A percentile compares a stretch with the other conserved stretches of the same genome.
Evolutionary conservation across 441 rosid species (phyloP).

Genomic region (Mallotus japonicus): DNA sequence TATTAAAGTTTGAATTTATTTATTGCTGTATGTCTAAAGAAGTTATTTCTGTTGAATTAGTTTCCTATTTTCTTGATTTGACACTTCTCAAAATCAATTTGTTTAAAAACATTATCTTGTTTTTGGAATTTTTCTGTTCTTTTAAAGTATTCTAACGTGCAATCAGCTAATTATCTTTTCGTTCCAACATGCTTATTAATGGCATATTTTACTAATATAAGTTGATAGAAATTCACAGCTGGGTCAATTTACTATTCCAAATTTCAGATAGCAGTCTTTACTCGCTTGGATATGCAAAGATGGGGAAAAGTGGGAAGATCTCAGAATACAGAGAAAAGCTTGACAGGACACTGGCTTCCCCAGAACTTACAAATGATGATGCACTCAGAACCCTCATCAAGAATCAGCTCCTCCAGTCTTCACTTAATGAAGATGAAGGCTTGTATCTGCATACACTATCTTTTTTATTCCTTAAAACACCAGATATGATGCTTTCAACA

Average conservation of each 20-base stretch:
- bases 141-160: no score
- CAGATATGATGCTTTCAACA: conserved; percentile 3
- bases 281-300: conserved; percentile 38
- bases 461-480: not conserved
- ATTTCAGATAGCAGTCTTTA: conserved; percentile 17
- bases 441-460: conserved; percentile 17
- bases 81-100: not conserved
- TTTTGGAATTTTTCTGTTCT: no score
- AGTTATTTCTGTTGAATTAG: conserved; percentile 6
- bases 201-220: not conserved
- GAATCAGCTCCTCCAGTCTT: conserved; percentile 52
- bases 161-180: no score
- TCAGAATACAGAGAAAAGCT: conserved; percentile 68
- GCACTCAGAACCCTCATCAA: conserved; percentile 53
- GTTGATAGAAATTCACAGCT: not conserved
- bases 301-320: conserved; percentile 51
- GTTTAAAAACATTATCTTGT: not conserved
- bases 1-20: conserved; percentile 3
- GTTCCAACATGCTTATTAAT: conserved; percentile 1
- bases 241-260: not conserved
- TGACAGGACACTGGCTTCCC: conserved; percentile 68
- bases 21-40: not conserved
- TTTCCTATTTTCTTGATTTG: not conserved
- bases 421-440: conserved; percentile 49
- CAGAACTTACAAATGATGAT: conserved; percentile 56